A percentile compares a stretch with the other conserved stretches of the same genome.
Conservation (phyloP, 257 asterid genomes). For the Jasminum sambac region DNA sequence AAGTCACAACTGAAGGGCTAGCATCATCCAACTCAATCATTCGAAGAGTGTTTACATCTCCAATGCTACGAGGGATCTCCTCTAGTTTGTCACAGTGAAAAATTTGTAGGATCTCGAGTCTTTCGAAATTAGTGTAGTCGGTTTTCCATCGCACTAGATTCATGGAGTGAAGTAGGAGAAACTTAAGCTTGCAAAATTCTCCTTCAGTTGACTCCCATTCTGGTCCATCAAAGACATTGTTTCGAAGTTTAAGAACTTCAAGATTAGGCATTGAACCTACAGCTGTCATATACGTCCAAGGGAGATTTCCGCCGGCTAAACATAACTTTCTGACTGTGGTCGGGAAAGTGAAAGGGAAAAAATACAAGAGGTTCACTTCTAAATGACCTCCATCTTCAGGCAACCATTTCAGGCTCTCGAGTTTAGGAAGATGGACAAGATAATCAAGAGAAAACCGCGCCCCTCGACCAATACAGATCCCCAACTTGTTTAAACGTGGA, state of each 20-base stretch:
- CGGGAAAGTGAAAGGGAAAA: conserved; percentile 10
- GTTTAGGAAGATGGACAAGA: conserved; percentile 16
- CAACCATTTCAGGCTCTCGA: conserved; percentile 14
- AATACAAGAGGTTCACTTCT: neutral
- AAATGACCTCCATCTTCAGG: neutral
- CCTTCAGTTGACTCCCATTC: conserved; percentile 21
- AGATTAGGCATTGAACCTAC: conserved; percentile 26
- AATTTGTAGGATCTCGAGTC: conserved; percentile 15
- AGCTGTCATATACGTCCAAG: conserved; percentile 16
- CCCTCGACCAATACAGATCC: neutral
- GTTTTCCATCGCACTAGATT: conserved; percentile 16
- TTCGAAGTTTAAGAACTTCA: conserved; percentile 24
- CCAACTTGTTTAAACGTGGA: conserved; percentile 18
- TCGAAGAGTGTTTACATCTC: conserved; percentile 8
- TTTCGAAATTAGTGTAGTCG: conserved; percentile 3
- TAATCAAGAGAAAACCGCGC: conserved; percentile 1
- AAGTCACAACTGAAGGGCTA: neutral
- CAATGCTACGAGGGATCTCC: conserved; percentile 25
- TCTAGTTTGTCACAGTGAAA: neutral
- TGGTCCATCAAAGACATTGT: conserved; percentile 1
- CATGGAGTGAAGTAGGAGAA: conserved; percentile 1
- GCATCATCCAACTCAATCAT: conserved; percentile 2
- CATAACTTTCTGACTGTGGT: conserved; percentile 20
- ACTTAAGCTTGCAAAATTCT: conserved; percentile 16
- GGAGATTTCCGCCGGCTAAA: neutral